These are phyloP conservation scores for Lithospermum erythrorhizon DNA, from an alignment of 257 asterid genomes.

Conservation along the genomic window DNA sequence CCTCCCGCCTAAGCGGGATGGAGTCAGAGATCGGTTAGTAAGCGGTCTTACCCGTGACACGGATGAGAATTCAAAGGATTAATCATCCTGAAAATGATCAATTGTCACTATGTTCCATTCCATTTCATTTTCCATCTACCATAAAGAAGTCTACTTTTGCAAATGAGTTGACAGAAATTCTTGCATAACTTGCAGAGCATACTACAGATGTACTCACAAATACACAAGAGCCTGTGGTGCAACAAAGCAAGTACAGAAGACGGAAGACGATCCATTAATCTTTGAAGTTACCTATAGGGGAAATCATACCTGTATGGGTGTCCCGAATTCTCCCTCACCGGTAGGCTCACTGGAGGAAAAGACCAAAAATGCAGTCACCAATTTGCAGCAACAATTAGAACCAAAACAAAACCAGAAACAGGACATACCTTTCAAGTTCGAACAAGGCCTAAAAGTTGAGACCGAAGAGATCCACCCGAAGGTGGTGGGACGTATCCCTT, in stretches of 20 bases:
- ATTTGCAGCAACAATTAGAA: conserved; percentile 1
- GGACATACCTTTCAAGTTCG: background rate
- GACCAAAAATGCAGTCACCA: conserved; percentile 11
- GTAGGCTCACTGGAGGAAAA: conserved; percentile 11
- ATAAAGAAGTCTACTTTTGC: too few relatives aligned
- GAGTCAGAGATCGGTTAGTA: too few relatives aligned
- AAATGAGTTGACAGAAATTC: too few relatives aligned
- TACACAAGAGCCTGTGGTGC: conserved; percentile 70
- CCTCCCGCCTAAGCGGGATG: too few relatives aligned
- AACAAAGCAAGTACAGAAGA: conserved; percentile 64
- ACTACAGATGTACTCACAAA: conserved; percentile 77
- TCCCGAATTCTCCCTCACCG: conserved; percentile 6
- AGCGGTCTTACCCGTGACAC: too few relatives aligned
- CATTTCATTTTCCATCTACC: too few relatives aligned
- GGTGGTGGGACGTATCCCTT: background rate
- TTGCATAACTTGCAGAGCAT: conserved; percentile 37
- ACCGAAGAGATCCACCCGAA: background rate
- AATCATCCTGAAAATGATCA: too few relatives aligned
- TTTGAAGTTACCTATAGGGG: conserved; percentile 63
- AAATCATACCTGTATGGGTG: conserved; percentile 38
- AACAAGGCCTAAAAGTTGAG: background rate
- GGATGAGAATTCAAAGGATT: too few relatives aligned
- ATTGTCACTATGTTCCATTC: too few relatives aligned
- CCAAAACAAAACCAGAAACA: background rate
- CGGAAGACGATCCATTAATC: conserved; percentile 37